Evolutionary conservation across 345 rosid species (phyloP), one percentile per base, ranked within the genome.

Genomic region (Hevea brasiliensis): DNA sequence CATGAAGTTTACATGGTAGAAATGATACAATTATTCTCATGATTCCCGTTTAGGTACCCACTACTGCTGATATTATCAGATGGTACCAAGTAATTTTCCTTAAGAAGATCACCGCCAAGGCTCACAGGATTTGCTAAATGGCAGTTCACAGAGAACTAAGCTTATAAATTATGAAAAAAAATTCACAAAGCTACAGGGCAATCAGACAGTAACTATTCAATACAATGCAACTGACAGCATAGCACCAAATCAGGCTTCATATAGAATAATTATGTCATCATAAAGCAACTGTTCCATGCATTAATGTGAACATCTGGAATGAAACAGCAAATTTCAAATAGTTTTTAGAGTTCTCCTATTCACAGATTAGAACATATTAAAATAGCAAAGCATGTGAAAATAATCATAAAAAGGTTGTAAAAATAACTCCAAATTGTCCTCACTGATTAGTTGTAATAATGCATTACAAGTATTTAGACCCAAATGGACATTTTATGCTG

Each of bases 381-480:
- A 35, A 7, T 62, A 37, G 66, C 7, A 62, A 37, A 62, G 42
- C 20, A 40, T 40, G 26, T 1, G 68, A 64, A 40, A 29, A 42
- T 41, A 40, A 21, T 41, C 32, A 64, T 0, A 23, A 18, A n/a
- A 61, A 41, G 8, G 29, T 64, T 7, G 26, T 24, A 64, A 21
- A 45, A 45, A 23, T 4, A 14, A 65, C 35, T n/a, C 11, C 55
- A 61, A 3, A 65, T 47, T 9, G 4, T 65, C 8, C 29, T n/a
- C 51, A 10, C 48, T 68, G 62, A 68, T 68, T 24, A 14, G 4
- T 35, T 24, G 17, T 40, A 32, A 17, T 14, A 53, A 14, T 68
- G 61, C 40, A 56, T 21, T 13, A 68, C 24, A 37, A 68, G 29
- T 12, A 48, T 61, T 32, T 35, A 71, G 32, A 35, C 50, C 67